phyloP scores from a whole-genome alignment of 352 stramenopile genomes.

The Thalassiosira oceanica region DNA sequence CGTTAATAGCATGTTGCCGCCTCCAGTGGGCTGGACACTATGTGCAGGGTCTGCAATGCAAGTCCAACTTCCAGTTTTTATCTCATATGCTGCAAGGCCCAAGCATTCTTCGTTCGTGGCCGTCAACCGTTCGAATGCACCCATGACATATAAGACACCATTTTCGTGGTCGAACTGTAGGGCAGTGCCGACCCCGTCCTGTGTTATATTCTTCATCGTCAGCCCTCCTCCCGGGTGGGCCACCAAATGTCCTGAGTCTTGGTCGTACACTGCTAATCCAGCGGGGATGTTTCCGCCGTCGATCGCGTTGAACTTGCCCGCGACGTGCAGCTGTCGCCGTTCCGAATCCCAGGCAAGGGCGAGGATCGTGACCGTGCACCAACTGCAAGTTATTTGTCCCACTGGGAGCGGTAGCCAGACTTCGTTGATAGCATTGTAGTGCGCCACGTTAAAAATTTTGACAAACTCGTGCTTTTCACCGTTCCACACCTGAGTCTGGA shows the following conservation, averaged over 20 bases:
- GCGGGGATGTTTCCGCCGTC: slow-evolving; percentile 77
- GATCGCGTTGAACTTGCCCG: slow-evolving; percentile 82
- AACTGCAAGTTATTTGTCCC: slow-evolving; percentile 78
- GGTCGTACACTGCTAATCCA: slow-evolving; percentile 77
- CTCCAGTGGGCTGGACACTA: slow-evolving; percentile 71
- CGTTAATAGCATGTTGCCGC: slow-evolving; percentile 81
- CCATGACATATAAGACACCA: slow-evolving; percentile 80
- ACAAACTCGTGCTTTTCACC: slow-evolving; percentile 83
- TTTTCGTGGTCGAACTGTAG: slow-evolving; percentile 79
- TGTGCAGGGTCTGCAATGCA: slow-evolving; percentile 76
- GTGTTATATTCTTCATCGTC: slow-evolving; percentile 74
- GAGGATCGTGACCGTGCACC: slow-evolving; percentile 77
- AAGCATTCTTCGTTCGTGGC: slow-evolving; percentile 59
- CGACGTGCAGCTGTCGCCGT: slow-evolving; percentile 75
- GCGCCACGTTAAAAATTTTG: slow-evolving; percentile 85
- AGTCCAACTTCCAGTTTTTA: slow-evolving; percentile 73
- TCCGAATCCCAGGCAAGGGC: slow-evolving; percentile 76
- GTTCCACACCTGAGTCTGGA: slow-evolving; percentile 86
- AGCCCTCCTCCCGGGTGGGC: slow-evolving; percentile 78
- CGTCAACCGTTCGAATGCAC: slow-evolving; percentile 77
- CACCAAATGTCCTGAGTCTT: slow-evolving; percentile 73
- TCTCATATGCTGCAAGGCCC: slow-evolving; percentile 78
- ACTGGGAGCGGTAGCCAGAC: slow-evolving; percentile 80
- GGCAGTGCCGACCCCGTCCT: slow-evolving; percentile 78
- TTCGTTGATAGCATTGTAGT: slow-evolving; percentile 82